A percentile compares a stretch with the other conserved stretches of the same genome.
Evolutionary conservation across 176 grass and related monocot genomes (phyloP).

Genomic region (Aegilops longissima): DNA sequence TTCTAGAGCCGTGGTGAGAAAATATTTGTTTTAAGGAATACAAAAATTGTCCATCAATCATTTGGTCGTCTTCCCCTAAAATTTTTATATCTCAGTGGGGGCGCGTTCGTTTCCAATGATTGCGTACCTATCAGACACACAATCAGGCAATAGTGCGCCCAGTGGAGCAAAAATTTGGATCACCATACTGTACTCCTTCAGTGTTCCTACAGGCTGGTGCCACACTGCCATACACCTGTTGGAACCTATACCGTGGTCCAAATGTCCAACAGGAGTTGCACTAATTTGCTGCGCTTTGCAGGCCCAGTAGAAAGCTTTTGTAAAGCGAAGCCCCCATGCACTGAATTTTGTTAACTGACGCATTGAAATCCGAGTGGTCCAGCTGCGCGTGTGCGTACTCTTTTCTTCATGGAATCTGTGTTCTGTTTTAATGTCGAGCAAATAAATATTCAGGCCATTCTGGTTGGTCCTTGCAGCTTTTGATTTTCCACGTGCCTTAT

Average conservation of each 20-base stretch:
- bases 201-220: slow-evolving; percentile 40
- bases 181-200: slow-evolving; percentile 31
- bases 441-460: neutral
- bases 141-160: neutral
- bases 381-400: slow-evolving; percentile 3
- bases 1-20: slow-evolving; percentile 1
- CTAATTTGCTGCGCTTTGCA: slow-evolving; percentile 39
- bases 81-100: neutral
- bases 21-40: neutral
- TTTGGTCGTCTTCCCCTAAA: slow-evolving; percentile 6
- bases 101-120: slow-evolving; percentile 30
- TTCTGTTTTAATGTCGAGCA: slow-evolving; percentile 27
- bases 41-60: neutral
- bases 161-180: slow-evolving; percentile 39
- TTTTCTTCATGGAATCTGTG: slow-evolving; percentile 23
- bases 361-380: slow-evolving; percentile 45
- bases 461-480: slow-evolving; percentile 18
- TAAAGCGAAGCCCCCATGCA: slow-evolving; percentile 23
- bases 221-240: slow-evolving; percentile 35
- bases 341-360: slow-evolving; percentile 34
- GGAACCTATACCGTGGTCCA: slow-evolving; percentile 50
- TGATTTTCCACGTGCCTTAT: too few species aligned
- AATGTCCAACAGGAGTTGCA: slow-evolving; percentile 34
- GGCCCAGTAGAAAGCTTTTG: slow-evolving; percentile 35
- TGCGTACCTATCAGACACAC: slow-evolving; percentile 11